Evolutionary conservation across 495 filamentous ascomycete genomes (phyloP), one percentile per base, ranked within the genome.

Genomic region (Penicillium parvum): DNA sequence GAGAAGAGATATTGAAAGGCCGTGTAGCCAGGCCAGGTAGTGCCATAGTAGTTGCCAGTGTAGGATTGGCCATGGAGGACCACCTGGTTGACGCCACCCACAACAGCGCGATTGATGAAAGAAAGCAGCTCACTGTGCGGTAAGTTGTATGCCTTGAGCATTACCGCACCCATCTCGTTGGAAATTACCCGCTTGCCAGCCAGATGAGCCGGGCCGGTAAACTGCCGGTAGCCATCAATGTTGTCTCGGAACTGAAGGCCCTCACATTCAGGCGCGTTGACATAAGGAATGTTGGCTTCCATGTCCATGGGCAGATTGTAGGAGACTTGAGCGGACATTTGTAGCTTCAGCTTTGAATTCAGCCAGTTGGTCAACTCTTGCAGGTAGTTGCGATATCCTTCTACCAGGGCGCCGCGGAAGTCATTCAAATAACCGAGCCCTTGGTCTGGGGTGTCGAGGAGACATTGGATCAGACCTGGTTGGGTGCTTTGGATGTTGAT

Each of bases 291-390:
- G 17, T 61, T 53, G 15, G 56, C 46, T 52, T 64, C 50, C 66
- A 73, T 69, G 41, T 76, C 66, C 25, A 77, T 54, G 0, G 68
- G 68, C 26, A 74, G 39, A 27, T 75, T 75, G 49, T 78, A 78
- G 0, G 60, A 64, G 2, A 68, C 60, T 48, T 78, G 74, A 14
- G 62, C 45, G 4, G 74, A 76, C 19, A 62, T 66, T 30, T 72
- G 34, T 5, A 69, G 36, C 5, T 55, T 57, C n/a, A 65, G 56
- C 23, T 53, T 46, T 9, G 19, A 23, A 8, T 60, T 41, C 4
- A 60, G 38, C 69, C 72, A 76, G 2, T 53, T 22, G 2, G 45
- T 57, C 7, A 69, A 46, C 1, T 50, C 32, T 10, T 49, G 5
- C 4, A 74, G 44, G 45, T 73, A 73, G 1, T 49, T 52, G 19